Evolutionary conservation across 73 alveolate species (phyloP).

Genomic region (Paramecium tetraurelia): DNA sequence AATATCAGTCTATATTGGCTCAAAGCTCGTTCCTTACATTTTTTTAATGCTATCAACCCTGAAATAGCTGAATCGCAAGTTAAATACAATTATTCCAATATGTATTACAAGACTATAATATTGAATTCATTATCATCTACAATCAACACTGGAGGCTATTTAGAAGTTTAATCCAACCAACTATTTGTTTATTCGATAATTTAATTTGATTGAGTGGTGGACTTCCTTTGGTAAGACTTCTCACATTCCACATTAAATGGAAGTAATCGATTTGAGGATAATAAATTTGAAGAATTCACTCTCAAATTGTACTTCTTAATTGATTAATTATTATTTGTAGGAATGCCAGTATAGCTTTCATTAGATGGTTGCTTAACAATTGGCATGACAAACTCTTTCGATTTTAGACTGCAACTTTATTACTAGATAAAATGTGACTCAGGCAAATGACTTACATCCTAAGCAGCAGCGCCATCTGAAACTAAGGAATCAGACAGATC

Average conservation of each 20-base stretch:
- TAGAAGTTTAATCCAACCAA: neutral
- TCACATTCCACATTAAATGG: neutral
- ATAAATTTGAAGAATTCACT: neutral
- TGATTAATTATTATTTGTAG: neutral
- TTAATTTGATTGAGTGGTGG: neutral
- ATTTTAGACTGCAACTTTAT: neutral
- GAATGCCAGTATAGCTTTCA: neutral
- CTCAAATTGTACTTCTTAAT: neutral
- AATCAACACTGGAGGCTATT: neutral
- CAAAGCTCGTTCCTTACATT: neutral
- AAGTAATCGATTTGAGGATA: neutral
- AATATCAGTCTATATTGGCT: neutral
- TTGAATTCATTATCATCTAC: slow-evolving; percentile 52
- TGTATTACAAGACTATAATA: neutral
- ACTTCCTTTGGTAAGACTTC: neutral
- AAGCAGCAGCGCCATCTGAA: neutral
- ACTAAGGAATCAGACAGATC: neutral
- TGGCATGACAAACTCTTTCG: neutral
- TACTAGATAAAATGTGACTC: neutral
- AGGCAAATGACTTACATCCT: neutral
- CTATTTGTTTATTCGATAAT: neutral
- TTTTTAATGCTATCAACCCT: neutral
- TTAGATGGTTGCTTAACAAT: neutral
- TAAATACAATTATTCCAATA: neutral
- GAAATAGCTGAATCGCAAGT: slow-evolving; percentile 34